These are phyloP conservation scores for Nigrospora osmanthi DNA, from an alignment of 2,329 filamentous ascomycete species.

Conservation along the genomic window DNA sequence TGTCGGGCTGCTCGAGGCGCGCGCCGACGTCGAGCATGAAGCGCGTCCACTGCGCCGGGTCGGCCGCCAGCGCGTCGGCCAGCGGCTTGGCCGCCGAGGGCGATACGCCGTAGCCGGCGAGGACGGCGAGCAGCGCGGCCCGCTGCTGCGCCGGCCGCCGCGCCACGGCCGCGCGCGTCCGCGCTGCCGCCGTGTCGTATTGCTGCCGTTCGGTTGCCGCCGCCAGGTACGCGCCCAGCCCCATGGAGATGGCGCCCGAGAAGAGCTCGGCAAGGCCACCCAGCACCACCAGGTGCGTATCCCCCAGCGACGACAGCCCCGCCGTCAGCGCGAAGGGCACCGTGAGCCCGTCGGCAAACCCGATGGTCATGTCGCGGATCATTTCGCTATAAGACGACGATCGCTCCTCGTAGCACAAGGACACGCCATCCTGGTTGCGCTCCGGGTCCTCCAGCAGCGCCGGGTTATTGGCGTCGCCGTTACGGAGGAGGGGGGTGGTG, in stretches of 20 bases:
- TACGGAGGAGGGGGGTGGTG: background rate
- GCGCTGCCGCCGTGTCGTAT: slow-evolving; percentile 32
- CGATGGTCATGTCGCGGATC: slow-evolving; percentile 45
- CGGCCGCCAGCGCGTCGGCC: slow-evolving; percentile 18
- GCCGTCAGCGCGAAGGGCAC: slow-evolving; percentile 58
- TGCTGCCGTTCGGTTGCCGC: slow-evolving; percentile 29
- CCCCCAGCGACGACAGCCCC: slow-evolving; percentile 39
- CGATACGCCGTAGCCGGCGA: slow-evolving; percentile 22
- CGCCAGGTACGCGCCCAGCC: slow-evolving; percentile 49
- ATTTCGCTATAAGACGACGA: background rate
- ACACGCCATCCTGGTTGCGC: background rate
- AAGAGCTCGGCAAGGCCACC: slow-evolving; percentile 52
- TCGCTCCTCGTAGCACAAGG: background rate
- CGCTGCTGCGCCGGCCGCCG: slow-evolving; percentile 7
- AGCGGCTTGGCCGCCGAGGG: slow-evolving; percentile 19
- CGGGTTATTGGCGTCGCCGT: background rate
- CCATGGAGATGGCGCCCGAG: slow-evolving; percentile 52
- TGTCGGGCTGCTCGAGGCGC: slow-evolving; percentile 17
- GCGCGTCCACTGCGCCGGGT: slow-evolving; percentile 21
- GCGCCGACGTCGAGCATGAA: slow-evolving; percentile 30
- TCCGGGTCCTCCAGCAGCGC: background rate
- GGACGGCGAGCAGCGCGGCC: slow-evolving; percentile 17
- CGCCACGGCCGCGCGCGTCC: slow-evolving; percentile 12
- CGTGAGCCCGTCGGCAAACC: slow-evolving; percentile 54
- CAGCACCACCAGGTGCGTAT: slow-evolving; percentile 41